phyloP scores from a whole-genome alignment of 768 basidiomycete genomes.

The Mycena chlorophos region DNA sequence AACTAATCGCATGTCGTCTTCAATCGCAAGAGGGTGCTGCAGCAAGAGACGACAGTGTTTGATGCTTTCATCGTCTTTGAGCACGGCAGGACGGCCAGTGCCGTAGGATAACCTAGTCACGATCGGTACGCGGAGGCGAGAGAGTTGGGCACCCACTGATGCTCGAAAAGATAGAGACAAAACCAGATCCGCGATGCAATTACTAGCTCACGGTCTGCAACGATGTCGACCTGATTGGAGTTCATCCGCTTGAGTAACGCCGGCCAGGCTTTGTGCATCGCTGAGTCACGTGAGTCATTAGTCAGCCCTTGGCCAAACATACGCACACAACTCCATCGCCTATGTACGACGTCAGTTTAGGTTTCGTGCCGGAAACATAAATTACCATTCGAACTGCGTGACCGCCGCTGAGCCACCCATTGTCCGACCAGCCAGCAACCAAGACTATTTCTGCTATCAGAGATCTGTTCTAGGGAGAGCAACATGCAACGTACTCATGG shows the following conservation, averaged over 20 bases:
- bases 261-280: constrained; percentile 92
- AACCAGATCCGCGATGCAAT: constrained; percentile 89
- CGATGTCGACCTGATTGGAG: constrained; percentile 53
- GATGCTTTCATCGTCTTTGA: constrained; percentile 92
- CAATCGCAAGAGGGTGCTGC: constrained; percentile 84
- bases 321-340: constrained; percentile 86
- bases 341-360: neutral
- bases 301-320: neutral
- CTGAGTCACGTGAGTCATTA: constrained; percentile 34
- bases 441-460: constrained; percentile 55
- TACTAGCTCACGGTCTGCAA: constrained; percentile 76
- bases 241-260: constrained; percentile 78
- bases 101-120: constrained; percentile 84
- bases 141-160: constrained; percentile 63
- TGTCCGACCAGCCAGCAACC: constrained; percentile 92
- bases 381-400: constrained; percentile 87
- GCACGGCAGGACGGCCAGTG: constrained; percentile 88
- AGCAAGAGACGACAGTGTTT: constrained; percentile 75
- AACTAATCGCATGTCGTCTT: constrained; percentile 92
- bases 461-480: constrained; percentile 6
- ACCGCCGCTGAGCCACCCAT: constrained; percentile 92
- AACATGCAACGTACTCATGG: constrained; percentile 70
- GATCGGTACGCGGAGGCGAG: neutral
- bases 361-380: neutral
- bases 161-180: constrained; percentile 90